Base-by-base conservation (phyloP, 2,329 filamentous ascomycete species). In the Penicillium sp. region DNA sequence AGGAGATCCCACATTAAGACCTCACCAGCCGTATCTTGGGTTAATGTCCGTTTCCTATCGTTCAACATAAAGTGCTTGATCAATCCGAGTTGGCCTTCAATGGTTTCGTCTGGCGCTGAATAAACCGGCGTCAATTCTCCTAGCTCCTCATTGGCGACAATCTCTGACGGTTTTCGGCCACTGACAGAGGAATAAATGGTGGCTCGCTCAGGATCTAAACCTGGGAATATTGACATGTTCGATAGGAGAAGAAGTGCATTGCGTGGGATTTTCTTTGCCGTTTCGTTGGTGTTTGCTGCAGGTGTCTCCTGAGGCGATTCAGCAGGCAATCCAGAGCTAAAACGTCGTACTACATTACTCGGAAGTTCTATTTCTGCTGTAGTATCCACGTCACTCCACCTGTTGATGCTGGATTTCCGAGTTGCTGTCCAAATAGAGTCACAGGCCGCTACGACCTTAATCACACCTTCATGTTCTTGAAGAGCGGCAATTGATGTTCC, bases 1-100 rank as follows among this genome's bases (percentile, higher is more conserved):
- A 99, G 81, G 40, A 99, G 78, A 79, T 99, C 94, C 94, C 94
- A 99, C 62, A 99, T 76, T 47, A 97, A 78, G 2, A 97, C 92
- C 68, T 99, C 94, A 16, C 94, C 94, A 1, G 93, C 92, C 2
- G 94, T 97, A 71, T 99, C 94, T 52, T 96, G 78, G 0, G 94
- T 99, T 62, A 99, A 78, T 3, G 95, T 92, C 58, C 91, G 84
- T 67, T 90, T 88, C 63, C 93, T 83, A 70, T 99, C 93, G 71
- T 96, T 97, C 59, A 99, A 79, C 64, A 97, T 81, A 65, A 88
- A 87, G 71, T 97, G 90, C 73, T 97, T 99, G 60, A 97, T 91
- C 53, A 99, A 77, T 9, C 94, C 94, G 74, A 96, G 93, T 66
- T 97, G 92, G 1, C 94, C 94, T 73, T 97, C 91, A 48, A 99